Evolutionary conservation across 345 rosid species (phyloP).

Genomic region (Dipteronia sinensis): DNA sequence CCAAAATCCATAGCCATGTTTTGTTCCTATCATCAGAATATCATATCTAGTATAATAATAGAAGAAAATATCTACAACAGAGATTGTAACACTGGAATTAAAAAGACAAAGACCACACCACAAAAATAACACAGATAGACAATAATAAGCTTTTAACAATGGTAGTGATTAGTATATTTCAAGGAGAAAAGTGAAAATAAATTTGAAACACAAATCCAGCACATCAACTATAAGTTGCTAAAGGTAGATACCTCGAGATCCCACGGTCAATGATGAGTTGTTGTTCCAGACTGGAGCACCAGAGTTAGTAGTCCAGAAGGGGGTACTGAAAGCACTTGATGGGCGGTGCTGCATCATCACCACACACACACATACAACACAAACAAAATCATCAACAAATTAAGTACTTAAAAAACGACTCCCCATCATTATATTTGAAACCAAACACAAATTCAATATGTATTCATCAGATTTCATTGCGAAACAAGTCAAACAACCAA

Average conservation of each 20-base stretch:
- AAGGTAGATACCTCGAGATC: conserved; percentile 60
- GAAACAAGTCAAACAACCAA: background rate
- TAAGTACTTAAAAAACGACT: background rate
- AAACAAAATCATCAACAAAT: background rate
- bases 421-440: background rate
- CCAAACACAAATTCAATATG: background rate
- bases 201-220: background rate
- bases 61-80: background rate
- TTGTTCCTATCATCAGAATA: background rate
- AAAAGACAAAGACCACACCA: background rate
- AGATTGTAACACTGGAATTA: background rate
- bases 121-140: background rate
- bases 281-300: conserved; percentile 88
- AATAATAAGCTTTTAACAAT: background rate
- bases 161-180: background rate
- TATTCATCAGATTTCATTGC: background rate
- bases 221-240: background rate
- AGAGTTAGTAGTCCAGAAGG: conserved; percentile 78
- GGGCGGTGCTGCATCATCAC: conserved; percentile 54
- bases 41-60: background rate
- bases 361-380: background rate
- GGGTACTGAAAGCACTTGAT: conserved; percentile 64
- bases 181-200: background rate
- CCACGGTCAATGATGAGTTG: conserved; percentile 76
- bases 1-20: background rate